Conservation (phyloP, 768 basidiomycete species). For the Suillus clintonianus region DNA sequence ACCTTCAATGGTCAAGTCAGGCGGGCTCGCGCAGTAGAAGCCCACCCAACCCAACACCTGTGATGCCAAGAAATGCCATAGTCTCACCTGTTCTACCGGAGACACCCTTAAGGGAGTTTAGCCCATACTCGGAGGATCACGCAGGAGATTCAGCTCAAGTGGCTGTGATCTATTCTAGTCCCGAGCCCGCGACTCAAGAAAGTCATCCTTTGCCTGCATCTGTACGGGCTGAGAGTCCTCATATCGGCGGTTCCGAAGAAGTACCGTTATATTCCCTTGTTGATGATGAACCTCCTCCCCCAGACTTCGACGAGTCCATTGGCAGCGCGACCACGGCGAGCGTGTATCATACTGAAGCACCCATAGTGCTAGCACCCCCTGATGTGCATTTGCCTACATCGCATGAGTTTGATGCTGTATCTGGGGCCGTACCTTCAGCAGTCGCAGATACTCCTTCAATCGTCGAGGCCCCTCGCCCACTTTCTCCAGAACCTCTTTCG, state of each 20-base stretch:
- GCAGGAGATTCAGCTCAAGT: no score
- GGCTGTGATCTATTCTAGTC: background rate
- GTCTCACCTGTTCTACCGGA: background rate
- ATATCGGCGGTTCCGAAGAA: slow-evolving; percentile 14
- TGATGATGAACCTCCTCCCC: slow-evolving; percentile 24
- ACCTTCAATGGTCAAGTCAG: background rate
- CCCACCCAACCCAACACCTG: no score
- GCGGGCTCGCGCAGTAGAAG: background rate
- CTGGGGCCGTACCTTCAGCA: background rate
- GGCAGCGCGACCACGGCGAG: background rate
- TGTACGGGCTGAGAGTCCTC: background rate
- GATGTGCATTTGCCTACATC: background rate
- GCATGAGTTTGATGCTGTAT: background rate
- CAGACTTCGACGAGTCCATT: slow-evolving; percentile 21
- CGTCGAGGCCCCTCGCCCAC: no score
- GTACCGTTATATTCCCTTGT: slow-evolving; percentile 24
- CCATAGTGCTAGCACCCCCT: background rate
- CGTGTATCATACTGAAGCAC: background rate
- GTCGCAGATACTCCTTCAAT: background rate
- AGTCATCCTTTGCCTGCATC: background rate
- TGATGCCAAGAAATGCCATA: background rate
- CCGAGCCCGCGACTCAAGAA: background rate
- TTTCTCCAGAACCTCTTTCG: background rate
- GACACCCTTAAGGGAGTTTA: background rate
- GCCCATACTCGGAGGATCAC: background rate